phyloP scores from a whole-genome alignment of 2,329 filamentous ascomycete genomes.

The Pseudogymnoascus sp. region DNA sequence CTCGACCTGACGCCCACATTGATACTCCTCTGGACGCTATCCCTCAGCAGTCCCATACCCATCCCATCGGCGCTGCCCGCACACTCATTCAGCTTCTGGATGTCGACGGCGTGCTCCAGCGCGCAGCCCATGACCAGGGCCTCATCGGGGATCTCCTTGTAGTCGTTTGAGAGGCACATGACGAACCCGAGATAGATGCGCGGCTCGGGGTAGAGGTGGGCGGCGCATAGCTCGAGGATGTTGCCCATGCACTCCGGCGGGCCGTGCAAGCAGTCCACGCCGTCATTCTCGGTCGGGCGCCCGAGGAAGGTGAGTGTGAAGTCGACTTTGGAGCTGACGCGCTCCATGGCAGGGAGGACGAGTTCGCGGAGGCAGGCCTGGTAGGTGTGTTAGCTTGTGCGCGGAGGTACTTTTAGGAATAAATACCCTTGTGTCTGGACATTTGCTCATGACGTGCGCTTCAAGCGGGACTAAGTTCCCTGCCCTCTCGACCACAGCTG shows the following conservation, averaged over 20 bases:
- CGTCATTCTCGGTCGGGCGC: slow-evolving; percentile 65
- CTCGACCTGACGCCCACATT: slow-evolving; percentile 60
- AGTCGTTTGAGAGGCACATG: slow-evolving; percentile 77
- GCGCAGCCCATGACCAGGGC: slow-evolving; percentile 80
- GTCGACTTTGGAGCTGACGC: slow-evolving; percentile 73
- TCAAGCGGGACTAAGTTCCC: slow-evolving; percentile 62
- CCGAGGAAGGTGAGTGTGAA: slow-evolving; percentile 90
- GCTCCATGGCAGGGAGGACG: slow-evolving; percentile 79
- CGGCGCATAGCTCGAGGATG: slow-evolving; percentile 87
- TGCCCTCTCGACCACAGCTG: neutral
- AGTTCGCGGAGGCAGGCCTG: slow-evolving; percentile 70
- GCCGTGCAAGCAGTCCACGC: slow-evolving; percentile 82
- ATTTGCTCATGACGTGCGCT: slow-evolving; percentile 96
- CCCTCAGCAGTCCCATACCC: slow-evolving; percentile 57
- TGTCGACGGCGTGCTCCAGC: slow-evolving; percentile 81
- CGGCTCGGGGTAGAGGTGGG: slow-evolving; percentile 70
- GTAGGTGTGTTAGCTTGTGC: neutral
- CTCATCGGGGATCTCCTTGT: slow-evolving; percentile 65
- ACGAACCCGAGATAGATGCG: slow-evolving; percentile 88
- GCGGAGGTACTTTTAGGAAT: neutral
- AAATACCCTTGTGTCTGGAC: slow-evolving; percentile 68
- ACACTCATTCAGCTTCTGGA: slow-evolving; percentile 73
- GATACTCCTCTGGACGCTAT: slow-evolving; percentile 56
- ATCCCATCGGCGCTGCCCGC: slow-evolving; percentile 68
- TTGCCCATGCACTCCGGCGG: slow-evolving; percentile 87